Evolutionary conservation across 2,329 filamentous ascomycete species (phyloP), one percentile per base, ranked within the genome.

Genomic region (Didymella sp.): DNA sequence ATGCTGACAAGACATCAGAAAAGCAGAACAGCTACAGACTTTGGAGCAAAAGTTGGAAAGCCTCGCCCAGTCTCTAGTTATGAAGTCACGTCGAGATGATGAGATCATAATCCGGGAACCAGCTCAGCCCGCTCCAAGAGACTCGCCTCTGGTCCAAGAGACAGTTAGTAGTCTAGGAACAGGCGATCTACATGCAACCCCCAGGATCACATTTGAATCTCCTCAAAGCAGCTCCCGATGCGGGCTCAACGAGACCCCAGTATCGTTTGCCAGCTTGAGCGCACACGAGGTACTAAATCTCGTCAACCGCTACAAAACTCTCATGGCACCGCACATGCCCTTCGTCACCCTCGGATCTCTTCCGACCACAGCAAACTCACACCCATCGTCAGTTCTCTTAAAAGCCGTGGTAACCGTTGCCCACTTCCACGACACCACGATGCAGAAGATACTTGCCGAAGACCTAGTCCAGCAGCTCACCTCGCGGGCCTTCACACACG

Each of bases 291-390:
- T 28, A 2, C 33, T 40, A 17, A 35, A 6, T 7, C 33, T 49
- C 7, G 33, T 49, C 9, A 24, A 40, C 33, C 45, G 45, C 19
- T 49, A 49, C 11, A 35, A 12, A n/a, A 37, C 35, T 2, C 17
- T 49, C 24, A 49, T 49, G 45, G 45, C 35, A 28, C 24, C 46
- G 5, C 13, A 49, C 17, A 49, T 49, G 46, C 46, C 35, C 15
- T 49, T 49, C 25, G 46, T 49, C 4, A 25, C 13, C 2, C 17
- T 41, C 4, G 25, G 24, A 6, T 6, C 37, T 15, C 11, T 15
- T 2, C 35, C 37, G 9, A 4, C 21, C 9, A 49, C 25, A 24
- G 27, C 24, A 31, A n/a, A 6, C 7, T 49, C 35, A 12, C 9
- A 22, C 6, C 15, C 13, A 4, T 41, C 25, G 8, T 25, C 46